A percentile compares a stretch with the other conserved stretches of the same genome.
These are phyloP conservation scores for Amanita pallidorosea DNA, from an alignment of 768 basidiomycete species.

Conservation along the genomic window DNA sequence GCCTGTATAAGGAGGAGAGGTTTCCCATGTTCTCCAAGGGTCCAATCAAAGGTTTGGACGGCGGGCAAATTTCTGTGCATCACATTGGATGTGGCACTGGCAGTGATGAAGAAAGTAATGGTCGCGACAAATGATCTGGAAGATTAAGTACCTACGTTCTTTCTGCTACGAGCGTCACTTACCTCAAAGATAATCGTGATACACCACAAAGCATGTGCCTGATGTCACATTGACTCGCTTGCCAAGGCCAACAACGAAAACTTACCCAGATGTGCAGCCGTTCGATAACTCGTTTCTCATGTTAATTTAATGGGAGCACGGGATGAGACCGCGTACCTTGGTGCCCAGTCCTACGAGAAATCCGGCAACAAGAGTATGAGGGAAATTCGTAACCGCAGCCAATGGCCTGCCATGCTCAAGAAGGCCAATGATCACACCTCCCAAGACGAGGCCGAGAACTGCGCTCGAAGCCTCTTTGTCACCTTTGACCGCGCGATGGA, in stretches of 20 bases:
- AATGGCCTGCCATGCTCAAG: conserved; percentile 25
- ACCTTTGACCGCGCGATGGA: conserved; percentile 39
- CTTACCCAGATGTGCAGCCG: conserved; percentile 57
- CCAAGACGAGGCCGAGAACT: conserved; percentile 35
- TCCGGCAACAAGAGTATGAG: conserved; percentile 32
- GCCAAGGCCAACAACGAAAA: not conserved
- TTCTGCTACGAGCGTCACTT: conserved; percentile 8
- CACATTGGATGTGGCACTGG: conserved; percentile 30
- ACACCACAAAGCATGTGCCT: conserved; percentile 60
- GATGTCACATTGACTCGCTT: conserved; percentile 1
- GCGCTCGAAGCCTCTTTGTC: conserved; percentile 29
- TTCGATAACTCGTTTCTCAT: conserved; percentile 35
- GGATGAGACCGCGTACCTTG: conserved; percentile 25
- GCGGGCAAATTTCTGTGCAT: conserved; percentile 25
- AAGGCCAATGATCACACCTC: conserved; percentile 33
- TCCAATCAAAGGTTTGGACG: conserved; percentile 25
- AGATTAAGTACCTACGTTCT: conserved; percentile 7
- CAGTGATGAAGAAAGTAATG: conserved; percentile 39
- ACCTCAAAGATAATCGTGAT: conserved; percentile 47
- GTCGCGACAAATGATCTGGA: conserved; percentile 45
- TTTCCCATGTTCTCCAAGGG: conserved; percentile 23
- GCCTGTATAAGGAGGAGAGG: conserved; percentile 29
- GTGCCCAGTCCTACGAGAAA: conserved; percentile 48
- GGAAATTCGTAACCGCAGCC: conserved; percentile 14
- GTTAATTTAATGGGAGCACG: conserved; percentile 3